Base-by-base conservation (phyloP, 306 rosid species). In the Erythrophleum fordii region DNA sequence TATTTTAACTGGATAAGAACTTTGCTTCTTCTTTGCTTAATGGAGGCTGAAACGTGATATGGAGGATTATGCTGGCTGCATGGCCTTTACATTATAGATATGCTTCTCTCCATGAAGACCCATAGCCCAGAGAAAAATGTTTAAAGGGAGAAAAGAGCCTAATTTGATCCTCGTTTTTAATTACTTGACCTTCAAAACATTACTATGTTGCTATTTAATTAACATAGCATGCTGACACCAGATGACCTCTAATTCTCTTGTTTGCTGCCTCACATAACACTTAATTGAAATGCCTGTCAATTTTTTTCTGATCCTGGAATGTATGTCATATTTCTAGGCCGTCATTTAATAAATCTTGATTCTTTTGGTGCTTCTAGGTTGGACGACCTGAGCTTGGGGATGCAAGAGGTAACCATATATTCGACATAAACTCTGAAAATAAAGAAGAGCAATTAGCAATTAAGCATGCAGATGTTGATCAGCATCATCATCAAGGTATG, bases 291-390 rank as follows among this genome's bases (percentile, higher is more conserved):
- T 31, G 34, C 34, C 4, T 31, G 4, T 31, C 34, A 31, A 4
- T n/a, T 31, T 31, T 31, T 1, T 31, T 31, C 34, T 31, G 34
- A 31, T 31, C 34, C 34, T 31, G 34, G 34, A 4, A 31, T 31
- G 34, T 31, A 31, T 31, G 34, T 31, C 4, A 31, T 31, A 31
- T 31, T 31, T 31, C n/a, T n/a, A n/a, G n/a, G n/a, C n/a, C n/a
- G n/a, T n/a, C n/a, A n/a, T n/a, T n/a, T n/a, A n/a, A n/a, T n/a
- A n/a, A 18, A 67, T 2, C 8, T 80, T 76, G 69, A 55, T 69
- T 42, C 41, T 49, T 73, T 20, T 81, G 75, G 77, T 84, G 76
- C 73, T 88, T 80, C 56, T 85, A 95, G 98, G 89, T 78, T 82
- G 94, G 78, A 73, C 91, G 75, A 61, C 80, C 75, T 65, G 91